Percentiles rank a stretch among this genome's conserved stretches.
phyloP scores from a whole-genome alignment of 768 basidiomycete genomes.

The Kondoa subrosea region DNA sequence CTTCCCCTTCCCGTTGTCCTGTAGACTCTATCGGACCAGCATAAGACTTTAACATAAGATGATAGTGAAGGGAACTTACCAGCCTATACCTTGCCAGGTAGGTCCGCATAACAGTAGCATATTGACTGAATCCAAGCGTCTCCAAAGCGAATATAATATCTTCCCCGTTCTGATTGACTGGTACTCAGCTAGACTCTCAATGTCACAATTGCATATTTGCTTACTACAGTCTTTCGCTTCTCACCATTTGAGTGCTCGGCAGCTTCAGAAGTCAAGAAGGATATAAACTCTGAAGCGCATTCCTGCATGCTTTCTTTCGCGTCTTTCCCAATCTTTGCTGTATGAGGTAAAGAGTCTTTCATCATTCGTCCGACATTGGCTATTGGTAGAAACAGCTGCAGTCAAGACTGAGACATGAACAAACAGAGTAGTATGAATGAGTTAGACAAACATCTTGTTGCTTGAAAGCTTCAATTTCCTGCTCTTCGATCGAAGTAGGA shows the following conservation, averaged over 20 bases:
- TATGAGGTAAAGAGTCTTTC: constrained; percentile 70
- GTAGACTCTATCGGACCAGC: not conserved
- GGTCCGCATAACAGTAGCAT: constrained; percentile 34
- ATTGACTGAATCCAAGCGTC: constrained; percentile 78
- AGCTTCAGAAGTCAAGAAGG: constrained; percentile 89
- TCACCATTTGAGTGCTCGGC: constrained; percentile 83
- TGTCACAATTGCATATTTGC: not conserved
- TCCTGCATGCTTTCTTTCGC: constrained; percentile 95
- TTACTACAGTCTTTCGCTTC: constrained; percentile 72
- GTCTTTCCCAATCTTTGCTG: constrained; percentile 90
- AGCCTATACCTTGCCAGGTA: constrained; percentile 1
- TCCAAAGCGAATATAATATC: constrained; percentile 85
- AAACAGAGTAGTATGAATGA: not conserved
- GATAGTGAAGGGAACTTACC: not conserved
- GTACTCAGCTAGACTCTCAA: not conserved
- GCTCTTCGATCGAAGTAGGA: not conserved
- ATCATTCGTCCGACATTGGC: constrained; percentile 91
- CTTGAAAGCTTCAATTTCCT: constrained; percentile 1
- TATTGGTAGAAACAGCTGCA: constrained; percentile 35
- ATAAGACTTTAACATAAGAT: not conserved
- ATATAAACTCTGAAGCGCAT: constrained; percentile 92
- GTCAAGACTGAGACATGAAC: not conserved
- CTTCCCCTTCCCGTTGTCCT: not conserved
- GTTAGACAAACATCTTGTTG: not conserved
- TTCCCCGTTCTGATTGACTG: constrained; percentile 48